Evolutionary conservation across 495 filamentous ascomycete species (phyloP).

Genomic region (Daldinia bambusicola): DNA sequence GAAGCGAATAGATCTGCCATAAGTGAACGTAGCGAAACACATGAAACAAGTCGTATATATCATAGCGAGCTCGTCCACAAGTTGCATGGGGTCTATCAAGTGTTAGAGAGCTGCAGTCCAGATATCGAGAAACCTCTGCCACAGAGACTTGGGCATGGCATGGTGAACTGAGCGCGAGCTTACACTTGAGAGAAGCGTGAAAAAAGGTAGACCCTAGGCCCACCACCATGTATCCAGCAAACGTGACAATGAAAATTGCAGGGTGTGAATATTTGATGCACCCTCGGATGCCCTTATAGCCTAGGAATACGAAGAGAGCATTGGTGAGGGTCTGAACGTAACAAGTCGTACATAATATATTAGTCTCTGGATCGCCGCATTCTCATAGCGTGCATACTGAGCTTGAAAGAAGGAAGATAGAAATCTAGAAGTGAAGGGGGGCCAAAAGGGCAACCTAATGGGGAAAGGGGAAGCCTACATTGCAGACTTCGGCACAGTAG

Average conservation of each 20-base stretch:
- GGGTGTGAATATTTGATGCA: conserved; percentile 77
- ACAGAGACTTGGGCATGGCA: conserved; percentile 10
- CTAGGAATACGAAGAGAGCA: conserved; percentile 77
- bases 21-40: conserved; percentile 85
- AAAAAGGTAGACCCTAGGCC: conserved; percentile 84
- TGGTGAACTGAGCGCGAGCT: conserved; percentile 41
- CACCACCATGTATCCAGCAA: conserved; percentile 79
- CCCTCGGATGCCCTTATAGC: conserved; percentile 75
- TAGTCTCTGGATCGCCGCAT: conserved; percentile 56
- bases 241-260: conserved; percentile 75
- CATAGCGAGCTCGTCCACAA: conserved; percentile 96
- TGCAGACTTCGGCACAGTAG: conserved; percentile 59
- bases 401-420: background rate
- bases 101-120: conserved; percentile 34
- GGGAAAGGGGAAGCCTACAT: conserved; percentile 41
- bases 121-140: conserved; percentile 8
- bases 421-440: background rate
- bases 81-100: conserved; percentile 88
- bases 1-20: conserved; percentile 67
- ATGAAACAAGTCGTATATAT: conserved; percentile 98
- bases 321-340: conserved; percentile 82
- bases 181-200: conserved; percentile 85
- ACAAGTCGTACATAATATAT: conserved; percentile 67
- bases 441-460: background rate
- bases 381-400: conserved; percentile 6